phyloP scores from a whole-genome alignment of 257 asterid genomes.

The Plantago elongata region DNA sequence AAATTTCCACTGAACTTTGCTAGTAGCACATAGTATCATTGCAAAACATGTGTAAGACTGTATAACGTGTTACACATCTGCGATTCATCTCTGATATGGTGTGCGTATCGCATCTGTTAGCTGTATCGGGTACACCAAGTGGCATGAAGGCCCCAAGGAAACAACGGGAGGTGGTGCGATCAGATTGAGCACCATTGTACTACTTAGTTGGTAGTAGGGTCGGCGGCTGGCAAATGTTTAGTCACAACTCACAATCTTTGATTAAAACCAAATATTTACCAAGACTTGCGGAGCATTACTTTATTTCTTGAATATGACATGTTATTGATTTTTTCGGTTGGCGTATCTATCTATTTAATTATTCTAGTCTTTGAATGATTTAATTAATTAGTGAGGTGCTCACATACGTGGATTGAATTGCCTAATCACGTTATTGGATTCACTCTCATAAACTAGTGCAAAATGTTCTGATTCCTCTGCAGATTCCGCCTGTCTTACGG shows the following conservation, averaged over 20 bases:
- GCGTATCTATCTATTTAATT: conserved; percentile 2
- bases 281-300: conserved; percentile 28
- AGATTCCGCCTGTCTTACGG: conserved; percentile 4
- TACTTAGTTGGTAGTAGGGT: conserved; percentile 17
- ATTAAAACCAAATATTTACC: conserved; percentile 12
- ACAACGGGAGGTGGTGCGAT: background rate
- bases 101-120: no score
- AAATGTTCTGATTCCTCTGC: conserved; percentile 15
- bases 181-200: conserved; percentile 4
- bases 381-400: conserved; percentile 19
- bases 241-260: conserved; percentile 10
- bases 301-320: conserved; percentile 25
- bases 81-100: background rate
- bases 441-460: conserved; percentile 5
- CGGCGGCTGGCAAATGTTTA: conserved; percentile 24
- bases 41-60: no score
- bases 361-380: background rate
- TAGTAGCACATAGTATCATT: no score
- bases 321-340: conserved; percentile 18
- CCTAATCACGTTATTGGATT: conserved; percentile 18
- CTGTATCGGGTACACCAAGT: background rate
- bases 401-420: conserved; percentile 36
- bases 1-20: background rate
- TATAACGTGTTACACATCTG: no score
- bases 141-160: no score